Base-by-base conservation (phyloP, 805 yeast species). In the Hanseniaspora mollemarum region DNA sequence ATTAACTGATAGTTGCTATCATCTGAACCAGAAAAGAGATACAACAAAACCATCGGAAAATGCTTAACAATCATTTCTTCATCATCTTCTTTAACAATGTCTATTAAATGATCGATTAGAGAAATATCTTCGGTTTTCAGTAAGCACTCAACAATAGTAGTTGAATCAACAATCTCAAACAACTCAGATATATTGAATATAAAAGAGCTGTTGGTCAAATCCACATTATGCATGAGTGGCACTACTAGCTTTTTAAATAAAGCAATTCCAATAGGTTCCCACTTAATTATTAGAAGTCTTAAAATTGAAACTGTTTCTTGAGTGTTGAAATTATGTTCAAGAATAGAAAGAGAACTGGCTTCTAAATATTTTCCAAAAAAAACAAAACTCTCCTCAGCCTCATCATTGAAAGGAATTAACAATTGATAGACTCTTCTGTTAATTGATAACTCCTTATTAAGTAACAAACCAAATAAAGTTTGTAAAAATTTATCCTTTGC, bases 391-490 rank as follows among this genome's bases (percentile, higher is more conserved):
- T 28, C 13, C 10, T 13, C 5, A 18, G 24, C 10, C 12, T 45
- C 29, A 4, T 25, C 26, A 28, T 35, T 41, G 4, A 16, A 35
- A 1, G 95, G 92, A 0, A 97, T 96, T 26, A 90, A 65, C 7
- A 92, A 67, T 94, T 96, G 92, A 53, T 75, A 88, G 19, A 92
- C 71, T 58, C 99, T 74, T 64, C 98, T 74, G 63, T 92, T 92
- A 53, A 92, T 72, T 8, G 96, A 87, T 96, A 92, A 87, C 64
- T 92, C 99, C 57, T 80, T 81, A 41, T 82, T 77, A 40, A 87
- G 67, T 2, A 92, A 81, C 0, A 88, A 79, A 72, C 65, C 24
- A 87, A 74, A 35, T 87, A 81, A 9, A 78, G 70, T 64, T 81
- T 68, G 16, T 87, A 62, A 35, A 87, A 65, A 28, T 74, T 58